phyloP scores from a whole-genome alignment of 768 basidiomycete genomes.

The Trametes cubensis region DNA sequence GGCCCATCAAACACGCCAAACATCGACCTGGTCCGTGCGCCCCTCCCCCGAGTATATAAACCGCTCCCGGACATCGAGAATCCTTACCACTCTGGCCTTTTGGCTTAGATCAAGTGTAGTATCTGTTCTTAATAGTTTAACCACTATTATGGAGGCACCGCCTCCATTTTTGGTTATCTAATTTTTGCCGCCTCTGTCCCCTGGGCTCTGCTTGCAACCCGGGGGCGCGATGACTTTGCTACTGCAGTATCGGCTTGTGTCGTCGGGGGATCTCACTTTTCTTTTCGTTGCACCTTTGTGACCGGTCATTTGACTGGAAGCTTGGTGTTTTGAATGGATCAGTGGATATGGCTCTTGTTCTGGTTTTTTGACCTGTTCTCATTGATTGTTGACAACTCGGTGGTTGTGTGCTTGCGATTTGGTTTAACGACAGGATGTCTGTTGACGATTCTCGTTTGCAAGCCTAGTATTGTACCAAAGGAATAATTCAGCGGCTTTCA shows the following conservation, averaged over 20 bases:
- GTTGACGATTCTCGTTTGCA: too few relatives aligned
- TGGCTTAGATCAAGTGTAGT: slow-evolving; percentile 81
- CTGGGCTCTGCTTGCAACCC: slow-evolving; percentile 35
- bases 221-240: slow-evolving; percentile 33
- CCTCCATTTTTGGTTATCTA: slow-evolving; percentile 22
- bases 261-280: slow-evolving; percentile 31
- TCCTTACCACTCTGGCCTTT: slow-evolving; percentile 59
- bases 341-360: not conserved
- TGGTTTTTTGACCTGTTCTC: too few relatives aligned
- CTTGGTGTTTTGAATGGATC: slow-evolving; percentile 12
- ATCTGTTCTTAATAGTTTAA: slow-evolving; percentile 65
- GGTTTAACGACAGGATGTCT: too few relatives aligned
- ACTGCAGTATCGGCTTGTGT: slow-evolving; percentile 35
- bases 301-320: slow-evolving; percentile 19
- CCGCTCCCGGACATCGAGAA: slow-evolving; percentile 9
- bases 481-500: too few relatives aligned
- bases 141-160: slow-evolving; percentile 18
- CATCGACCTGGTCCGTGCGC: slow-evolving; percentile 21
- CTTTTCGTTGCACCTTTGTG: slow-evolving; percentile 21
- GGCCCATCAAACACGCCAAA: not conserved
- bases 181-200: slow-evolving; percentile 29
- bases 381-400: too few relatives aligned
- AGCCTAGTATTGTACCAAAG: too few relatives aligned
- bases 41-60: not conserved
- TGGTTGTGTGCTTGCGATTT: too few relatives aligned